Conservation (phyloP, 1,139 yeast species). For the Yamadazyma dendronema region DNA sequence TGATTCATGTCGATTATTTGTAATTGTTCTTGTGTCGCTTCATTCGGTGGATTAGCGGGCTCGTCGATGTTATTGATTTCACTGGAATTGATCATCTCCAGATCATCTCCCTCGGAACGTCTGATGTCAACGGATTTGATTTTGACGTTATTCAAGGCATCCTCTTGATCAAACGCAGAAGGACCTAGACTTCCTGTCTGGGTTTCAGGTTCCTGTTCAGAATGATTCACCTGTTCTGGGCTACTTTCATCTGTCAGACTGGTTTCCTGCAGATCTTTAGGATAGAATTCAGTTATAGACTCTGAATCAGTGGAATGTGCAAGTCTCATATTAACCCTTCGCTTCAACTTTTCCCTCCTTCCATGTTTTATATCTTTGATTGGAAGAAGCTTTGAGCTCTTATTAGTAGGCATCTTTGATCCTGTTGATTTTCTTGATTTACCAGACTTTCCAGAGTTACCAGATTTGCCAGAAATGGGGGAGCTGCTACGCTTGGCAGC, state of each 20-base stretch:
- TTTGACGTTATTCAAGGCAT: slow-evolving; percentile 10
- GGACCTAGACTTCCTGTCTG: neutral
- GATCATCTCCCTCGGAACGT: slow-evolving; percentile 5
- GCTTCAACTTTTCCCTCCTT: slow-evolving; percentile 12
- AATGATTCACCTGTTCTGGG: neutral
- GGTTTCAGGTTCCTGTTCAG: too few species aligned
- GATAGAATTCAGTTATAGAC: slow-evolving; percentile 4
- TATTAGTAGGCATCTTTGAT: neutral
- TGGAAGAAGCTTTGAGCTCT: slow-evolving; percentile 1
- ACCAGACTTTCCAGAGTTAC: slow-evolving; percentile 1
- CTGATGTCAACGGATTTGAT: slow-evolving; percentile 12
- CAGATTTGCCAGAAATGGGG: slow-evolving; percentile 1
- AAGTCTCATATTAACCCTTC: slow-evolving; percentile 10
- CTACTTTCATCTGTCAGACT: neutral
- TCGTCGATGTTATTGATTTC: slow-evolving; percentile 4
- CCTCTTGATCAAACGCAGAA: slow-evolving; percentile 4
- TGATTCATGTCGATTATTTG: slow-evolving; percentile 4
- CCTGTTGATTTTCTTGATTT: slow-evolving; percentile 1
- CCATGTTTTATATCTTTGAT: slow-evolving; percentile 9
- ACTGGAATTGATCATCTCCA: neutral
- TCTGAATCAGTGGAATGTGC: slow-evolving; percentile 11
- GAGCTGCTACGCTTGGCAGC: neutral
- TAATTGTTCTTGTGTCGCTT: slow-evolving; percentile 8
- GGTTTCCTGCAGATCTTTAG: neutral
- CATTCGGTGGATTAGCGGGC: neutral